Evolutionary conservation across 352 stramenopile species (phyloP).

Genomic region (Pythium rhizo-oryzae): DNA sequence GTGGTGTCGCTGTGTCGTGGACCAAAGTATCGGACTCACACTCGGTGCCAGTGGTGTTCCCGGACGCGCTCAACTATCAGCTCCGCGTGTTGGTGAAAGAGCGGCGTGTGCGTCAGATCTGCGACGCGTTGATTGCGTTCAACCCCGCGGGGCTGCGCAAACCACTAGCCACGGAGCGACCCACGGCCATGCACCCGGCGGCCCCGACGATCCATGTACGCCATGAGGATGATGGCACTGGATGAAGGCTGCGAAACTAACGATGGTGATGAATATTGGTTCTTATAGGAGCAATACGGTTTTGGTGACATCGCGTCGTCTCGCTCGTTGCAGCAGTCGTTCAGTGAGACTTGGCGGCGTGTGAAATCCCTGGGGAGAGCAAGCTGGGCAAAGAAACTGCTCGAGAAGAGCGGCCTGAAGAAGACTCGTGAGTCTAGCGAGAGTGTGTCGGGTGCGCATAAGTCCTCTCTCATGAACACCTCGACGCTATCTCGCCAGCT

Average conservation of each 20-base stretch:
- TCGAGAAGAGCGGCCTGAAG: slow-evolving; percentile 55
- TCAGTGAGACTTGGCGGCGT: slow-evolving; percentile 62
- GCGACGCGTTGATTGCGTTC: slow-evolving; percentile 49
- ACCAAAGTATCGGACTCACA: slow-evolving; percentile 71
- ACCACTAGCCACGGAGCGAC: slow-evolving; percentile 42
- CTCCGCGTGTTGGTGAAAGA: slow-evolving; percentile 53
- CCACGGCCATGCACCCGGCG: slow-evolving; percentile 52
- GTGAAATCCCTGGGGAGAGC: slow-evolving; percentile 56
- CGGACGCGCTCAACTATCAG: slow-evolving; percentile 53
- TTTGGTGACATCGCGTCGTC: slow-evolving; percentile 74
- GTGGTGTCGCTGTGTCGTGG: slow-evolving; percentile 61
- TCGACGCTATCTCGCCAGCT: slow-evolving; percentile 42
- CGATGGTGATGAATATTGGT: neutral
- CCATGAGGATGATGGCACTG: neutral
- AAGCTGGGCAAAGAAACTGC: slow-evolving; percentile 56
- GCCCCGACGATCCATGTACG: slow-evolving; percentile 44
- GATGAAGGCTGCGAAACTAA: neutral
- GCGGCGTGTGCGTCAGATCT: slow-evolving; percentile 51
- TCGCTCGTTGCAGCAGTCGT: slow-evolving; percentile 43
- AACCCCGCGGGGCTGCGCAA: slow-evolving; percentile 35
- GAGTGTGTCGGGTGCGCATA: slow-evolving; percentile 11
- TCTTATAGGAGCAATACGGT: slow-evolving; percentile 65
- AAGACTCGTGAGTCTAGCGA: slow-evolving; percentile 9
- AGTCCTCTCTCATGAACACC: slow-evolving; percentile 39
- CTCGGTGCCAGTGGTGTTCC: slow-evolving; percentile 62